phyloP scores from a whole-genome alignment of 768 basidiomycete species.

The Cyclocybe aegerita region DNA sequence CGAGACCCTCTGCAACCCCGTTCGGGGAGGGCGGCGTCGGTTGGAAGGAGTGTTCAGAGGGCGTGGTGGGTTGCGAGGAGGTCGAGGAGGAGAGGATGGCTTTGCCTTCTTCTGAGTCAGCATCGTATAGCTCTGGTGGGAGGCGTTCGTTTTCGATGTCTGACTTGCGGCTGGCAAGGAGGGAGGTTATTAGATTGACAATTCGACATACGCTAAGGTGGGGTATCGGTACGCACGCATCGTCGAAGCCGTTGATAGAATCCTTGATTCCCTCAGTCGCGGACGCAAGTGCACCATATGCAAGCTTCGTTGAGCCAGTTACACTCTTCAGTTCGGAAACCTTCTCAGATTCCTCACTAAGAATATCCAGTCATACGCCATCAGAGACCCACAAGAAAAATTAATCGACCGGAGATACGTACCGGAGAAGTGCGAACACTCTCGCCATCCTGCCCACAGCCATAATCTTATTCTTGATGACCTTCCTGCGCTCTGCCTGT shows the following conservation, averaged over 20 bases:
- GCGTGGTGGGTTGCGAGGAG: slow-evolving; percentile 51
- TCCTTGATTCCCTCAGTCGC: slow-evolving; percentile 96
- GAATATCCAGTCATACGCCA: slow-evolving; percentile 2
- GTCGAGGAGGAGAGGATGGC: slow-evolving; percentile 50
- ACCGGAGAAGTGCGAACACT: slow-evolving; percentile 95
- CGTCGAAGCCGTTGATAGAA: slow-evolving; percentile 89
- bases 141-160: slow-evolving; percentile 99
- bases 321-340: slow-evolving; percentile 96
- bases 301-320: slow-evolving; percentile 72
- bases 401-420: slow-evolving; percentile 18
- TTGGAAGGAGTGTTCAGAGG: slow-evolving; percentile 43
- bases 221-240: slow-evolving; percentile 69
- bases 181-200: not conserved
- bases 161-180: slow-evolving; percentile 72
- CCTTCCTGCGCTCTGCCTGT: slow-evolving; percentile 72
- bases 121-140: slow-evolving; percentile 94
- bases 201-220: not conserved
- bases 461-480: slow-evolving; percentile 98
- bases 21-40: slow-evolving; percentile 44
- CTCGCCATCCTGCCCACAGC: slow-evolving; percentile 96
- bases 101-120: slow-evolving; percentile 67
- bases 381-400: not conserved
- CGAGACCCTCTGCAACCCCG: slow-evolving; percentile 44
- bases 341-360: slow-evolving; percentile 94
- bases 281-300: slow-evolving; percentile 80